These are phyloP conservation scores for Scolecobasidium constrictum DNA, from an alignment of 2,329 filamentous ascomycete genomes.

Conservation along the genomic window DNA sequence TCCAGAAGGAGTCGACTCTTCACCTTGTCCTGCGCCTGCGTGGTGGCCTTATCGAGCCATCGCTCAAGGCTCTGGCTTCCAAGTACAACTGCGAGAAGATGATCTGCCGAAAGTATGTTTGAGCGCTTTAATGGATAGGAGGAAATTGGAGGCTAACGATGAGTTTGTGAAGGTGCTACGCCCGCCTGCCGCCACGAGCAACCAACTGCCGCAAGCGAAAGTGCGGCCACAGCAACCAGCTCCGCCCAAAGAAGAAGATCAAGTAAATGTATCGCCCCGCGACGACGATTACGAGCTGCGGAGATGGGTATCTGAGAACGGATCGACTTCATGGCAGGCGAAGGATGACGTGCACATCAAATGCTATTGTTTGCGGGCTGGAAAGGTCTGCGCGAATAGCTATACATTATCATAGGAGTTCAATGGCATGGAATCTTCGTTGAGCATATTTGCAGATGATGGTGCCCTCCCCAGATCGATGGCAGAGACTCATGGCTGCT, in stretches of 20 bases:
- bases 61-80: constrained; percentile 93
- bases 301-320: background rate
- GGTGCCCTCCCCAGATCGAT: no score
- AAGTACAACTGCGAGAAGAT: constrained; percentile 99
- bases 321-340: background rate
- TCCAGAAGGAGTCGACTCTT: constrained; percentile 99
- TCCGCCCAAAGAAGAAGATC: constrained; percentile 99
- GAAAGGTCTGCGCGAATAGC: background rate
- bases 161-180: constrained; percentile 25
- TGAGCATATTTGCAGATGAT: no score
- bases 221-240: constrained; percentile 99
- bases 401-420: background rate
- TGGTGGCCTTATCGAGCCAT: constrained; percentile 99
- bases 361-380: background rate
- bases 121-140: no score
- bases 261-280: constrained; percentile 48
- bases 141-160: background rate
- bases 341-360: background rate
- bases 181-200: constrained; percentile 89
- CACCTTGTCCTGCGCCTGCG: constrained; percentile 97
- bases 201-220: constrained; percentile 99
- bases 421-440: background rate
- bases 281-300: background rate
- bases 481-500: no score
- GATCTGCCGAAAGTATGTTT: constrained; percentile 96